Percentiles rank a stretch among this genome's conserved stretches.
Evolutionary conservation across 108 stramenopile species (phyloP).

Genomic region (Nitzschia inconspicua): DNA sequence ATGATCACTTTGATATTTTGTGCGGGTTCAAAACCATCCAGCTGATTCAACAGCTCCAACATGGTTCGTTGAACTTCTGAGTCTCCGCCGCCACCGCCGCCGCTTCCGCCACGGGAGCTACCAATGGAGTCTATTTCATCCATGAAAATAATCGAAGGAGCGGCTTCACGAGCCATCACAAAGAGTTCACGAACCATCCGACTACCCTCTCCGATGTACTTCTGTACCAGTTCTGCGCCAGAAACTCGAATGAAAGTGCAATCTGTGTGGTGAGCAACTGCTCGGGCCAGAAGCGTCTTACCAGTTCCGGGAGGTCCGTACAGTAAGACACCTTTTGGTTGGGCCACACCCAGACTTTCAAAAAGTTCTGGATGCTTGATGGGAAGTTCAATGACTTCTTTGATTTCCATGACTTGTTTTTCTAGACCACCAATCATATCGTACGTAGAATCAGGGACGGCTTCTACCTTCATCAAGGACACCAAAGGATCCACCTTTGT

Average conservation of each 20-base stretch:
- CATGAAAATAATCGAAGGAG: slow-evolving; percentile 99
- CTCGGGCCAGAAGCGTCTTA: slow-evolving; percentile 98
- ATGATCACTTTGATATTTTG: slow-evolving; percentile 99
- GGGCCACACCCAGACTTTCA: slow-evolving; percentile 96
- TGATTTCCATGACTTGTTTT: slow-evolving; percentile 99
- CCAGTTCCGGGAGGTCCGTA: slow-evolving; percentile 99
- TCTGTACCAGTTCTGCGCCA: slow-evolving; percentile 99
- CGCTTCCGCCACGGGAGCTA: slow-evolving; percentile 76
- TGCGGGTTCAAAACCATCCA: slow-evolving; percentile 99
- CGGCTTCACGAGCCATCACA: slow-evolving; percentile 99
- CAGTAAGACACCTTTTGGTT: slow-evolving; percentile 97
- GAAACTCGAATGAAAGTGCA: slow-evolving; percentile 99
- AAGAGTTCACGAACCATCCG: slow-evolving; percentile 99
- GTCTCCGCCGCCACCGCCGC: slow-evolving; percentile 88
- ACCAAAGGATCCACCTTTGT: slow-evolving; percentile 99
- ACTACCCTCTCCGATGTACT: slow-evolving; percentile 99
- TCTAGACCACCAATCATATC: slow-evolving; percentile 99
- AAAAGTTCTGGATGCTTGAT: slow-evolving; percentile 99
- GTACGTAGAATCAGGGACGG: slow-evolving; percentile 99
- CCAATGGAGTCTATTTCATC: slow-evolving; percentile 99
- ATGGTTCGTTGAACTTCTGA: slow-evolving; percentile 99
- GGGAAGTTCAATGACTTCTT: slow-evolving; percentile 99
- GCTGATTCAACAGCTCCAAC: slow-evolving; percentile 98
- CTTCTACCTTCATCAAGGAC: slow-evolving; percentile 99
- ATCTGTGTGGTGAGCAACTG: slow-evolving; percentile 99